These are phyloP conservation scores for Brassica carinata DNA, from an alignment of 345 rosid species.

Conservation along the genomic window DNA sequence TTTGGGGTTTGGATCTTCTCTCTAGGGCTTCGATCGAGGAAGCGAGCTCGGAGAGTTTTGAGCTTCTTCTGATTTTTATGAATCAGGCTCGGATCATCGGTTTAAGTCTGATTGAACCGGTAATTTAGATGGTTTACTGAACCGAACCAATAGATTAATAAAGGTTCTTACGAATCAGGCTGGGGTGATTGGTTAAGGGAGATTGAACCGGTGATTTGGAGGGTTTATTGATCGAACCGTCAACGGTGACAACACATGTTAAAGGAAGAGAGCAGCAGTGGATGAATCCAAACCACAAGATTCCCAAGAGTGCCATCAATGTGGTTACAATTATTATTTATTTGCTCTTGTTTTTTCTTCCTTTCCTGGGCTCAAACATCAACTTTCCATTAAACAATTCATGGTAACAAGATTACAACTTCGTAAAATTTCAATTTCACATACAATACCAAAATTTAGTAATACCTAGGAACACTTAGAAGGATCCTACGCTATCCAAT, in stretches of 20 bases:
- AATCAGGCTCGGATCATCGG: neutral
- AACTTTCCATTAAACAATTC: too few relatives aligned
- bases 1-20: neutral
- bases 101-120: neutral
- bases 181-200: neutral
- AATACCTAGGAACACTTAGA: too few relatives aligned
- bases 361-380: too few relatives aligned
- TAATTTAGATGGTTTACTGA: neutral
- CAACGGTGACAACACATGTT: neutral
- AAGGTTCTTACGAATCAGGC: neutral
- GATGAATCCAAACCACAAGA: neutral
- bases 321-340: neutral
- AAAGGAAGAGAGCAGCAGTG: neutral
- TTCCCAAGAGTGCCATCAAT: neutral
- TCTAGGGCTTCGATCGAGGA: slow-evolving; percentile 15
- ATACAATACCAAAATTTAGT: too few relatives aligned
- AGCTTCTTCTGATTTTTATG: neutral
- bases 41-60: neutral
- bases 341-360: too few relatives aligned
- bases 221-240: neutral
- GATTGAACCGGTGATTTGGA: slow-evolving; percentile 1
- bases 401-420: too few relatives aligned
- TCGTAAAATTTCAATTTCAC: too few relatives aligned
- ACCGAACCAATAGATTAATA: neutral
- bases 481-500: too few relatives aligned